Conservation (phyloP, 1,284 basidiomycete genomes). For the Cryptococcus sp. region DNA sequence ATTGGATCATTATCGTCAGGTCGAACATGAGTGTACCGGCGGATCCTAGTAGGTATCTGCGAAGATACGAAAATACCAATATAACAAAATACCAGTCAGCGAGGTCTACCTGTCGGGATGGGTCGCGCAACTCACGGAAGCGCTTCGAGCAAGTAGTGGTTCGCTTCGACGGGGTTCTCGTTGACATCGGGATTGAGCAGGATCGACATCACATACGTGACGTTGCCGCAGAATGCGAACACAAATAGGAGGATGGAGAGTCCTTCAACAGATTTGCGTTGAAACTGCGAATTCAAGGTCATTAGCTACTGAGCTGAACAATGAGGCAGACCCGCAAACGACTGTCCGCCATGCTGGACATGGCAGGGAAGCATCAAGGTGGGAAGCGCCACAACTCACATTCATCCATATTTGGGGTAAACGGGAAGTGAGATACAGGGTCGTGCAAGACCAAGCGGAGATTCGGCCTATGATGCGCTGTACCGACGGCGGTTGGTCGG, state of each 20-base stretch:
- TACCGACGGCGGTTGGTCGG: conserved; percentile 29
- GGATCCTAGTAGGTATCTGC: conserved; percentile 79
- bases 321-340: background rate
- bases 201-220: conserved; percentile 85
- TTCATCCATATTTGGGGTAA: conserved; percentile 98
- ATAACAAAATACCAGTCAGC: too few species aligned
- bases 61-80: background rate
- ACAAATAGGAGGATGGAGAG: conserved; percentile 90
- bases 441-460: conserved; percentile 89
- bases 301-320: background rate
- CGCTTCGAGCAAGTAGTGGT: conserved; percentile 49
- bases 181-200: conserved; percentile 54
- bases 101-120: too few species aligned
- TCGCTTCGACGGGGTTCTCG: conserved; percentile 30
- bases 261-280: conserved; percentile 88
- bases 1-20: conserved; percentile 74
- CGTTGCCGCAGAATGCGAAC: conserved; percentile 87
- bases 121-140: conserved; percentile 38
- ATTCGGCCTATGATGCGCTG: conserved; percentile 74
- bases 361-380: background rate
- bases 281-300: conserved; percentile 61
- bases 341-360: background rate
- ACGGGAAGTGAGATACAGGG: conserved; percentile 83
- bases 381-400: conserved; percentile 60
- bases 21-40: conserved; percentile 88